These are phyloP conservation scores for Phytophthora rubi DNA, from an alignment of 352 stramenopile species.

Conservation along the genomic window DNA sequence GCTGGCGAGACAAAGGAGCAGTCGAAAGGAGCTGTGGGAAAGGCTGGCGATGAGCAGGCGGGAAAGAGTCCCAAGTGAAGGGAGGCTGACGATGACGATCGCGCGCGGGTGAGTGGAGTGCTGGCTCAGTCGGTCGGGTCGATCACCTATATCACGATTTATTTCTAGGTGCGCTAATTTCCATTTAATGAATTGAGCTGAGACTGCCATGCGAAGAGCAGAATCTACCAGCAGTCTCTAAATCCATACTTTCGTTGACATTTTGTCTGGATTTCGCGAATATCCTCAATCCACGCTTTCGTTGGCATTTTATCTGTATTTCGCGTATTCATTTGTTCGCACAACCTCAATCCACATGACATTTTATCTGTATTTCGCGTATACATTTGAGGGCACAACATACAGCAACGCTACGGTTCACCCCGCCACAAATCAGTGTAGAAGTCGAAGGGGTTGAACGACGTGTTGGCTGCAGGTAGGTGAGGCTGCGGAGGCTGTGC, in stretches of 20 bases:
- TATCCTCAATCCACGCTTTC: too few species aligned
- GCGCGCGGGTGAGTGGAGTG: slow-evolving; percentile 5
- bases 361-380: background rate
- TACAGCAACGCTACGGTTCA: slow-evolving; percentile 4
- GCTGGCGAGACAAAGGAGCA: slow-evolving; percentile 24
- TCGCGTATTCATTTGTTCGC: background rate
- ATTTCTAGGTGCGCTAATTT: slow-evolving; percentile 33
- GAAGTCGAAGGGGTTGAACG: slow-evolving; percentile 65
- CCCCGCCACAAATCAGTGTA: slow-evolving; percentile 19
- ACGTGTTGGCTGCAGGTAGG: slow-evolving; percentile 29
- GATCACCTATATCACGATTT: slow-evolving; percentile 40
- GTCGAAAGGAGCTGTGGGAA: slow-evolving; percentile 14
- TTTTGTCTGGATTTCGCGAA: background rate
- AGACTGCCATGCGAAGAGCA: too few species aligned
- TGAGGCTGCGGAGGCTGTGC: slow-evolving; percentile 12
- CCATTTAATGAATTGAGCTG: slow-evolving; percentile 4
- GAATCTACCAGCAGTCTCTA: background rate
- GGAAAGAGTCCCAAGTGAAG: slow-evolving; percentile 34
- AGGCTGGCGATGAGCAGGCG: slow-evolving; percentile 5
- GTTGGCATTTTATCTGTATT: background rate
- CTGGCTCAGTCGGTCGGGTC: slow-evolving; percentile 19
- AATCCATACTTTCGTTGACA: slow-evolving; percentile 15
- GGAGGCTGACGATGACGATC: slow-evolving; percentile 19
- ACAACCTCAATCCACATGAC: too few species aligned
- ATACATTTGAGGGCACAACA: slow-evolving; percentile 9